Conservation (phyloP, 176 grass and related monocot genomes). For the Avena sativa region DNA sequence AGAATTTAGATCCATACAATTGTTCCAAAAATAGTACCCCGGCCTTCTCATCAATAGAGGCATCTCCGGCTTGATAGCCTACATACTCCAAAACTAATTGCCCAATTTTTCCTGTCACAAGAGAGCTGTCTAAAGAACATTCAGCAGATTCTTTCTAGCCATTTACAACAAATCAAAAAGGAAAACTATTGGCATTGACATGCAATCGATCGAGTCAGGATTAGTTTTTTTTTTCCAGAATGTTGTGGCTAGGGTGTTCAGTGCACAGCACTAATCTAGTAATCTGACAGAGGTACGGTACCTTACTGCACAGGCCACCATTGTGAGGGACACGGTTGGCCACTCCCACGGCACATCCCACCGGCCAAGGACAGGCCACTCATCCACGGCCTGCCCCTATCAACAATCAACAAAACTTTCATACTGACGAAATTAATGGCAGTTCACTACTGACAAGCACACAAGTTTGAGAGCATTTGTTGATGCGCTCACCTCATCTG, state of each 20-base stretch:
- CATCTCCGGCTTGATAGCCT: slow-evolving; percentile 59
- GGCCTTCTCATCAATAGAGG: slow-evolving; percentile 82
- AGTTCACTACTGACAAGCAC: background rate
- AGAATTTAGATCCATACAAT: slow-evolving; percentile 57
- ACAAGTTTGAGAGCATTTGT: slow-evolving; percentile 12
- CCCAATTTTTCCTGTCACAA: slow-evolving; percentile 82
- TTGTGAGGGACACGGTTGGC: slow-evolving; percentile 81
- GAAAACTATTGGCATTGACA: background rate
- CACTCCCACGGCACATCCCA: slow-evolving; percentile 97
- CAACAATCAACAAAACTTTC: background rate
- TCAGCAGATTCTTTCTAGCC: slow-evolving; percentile 38
- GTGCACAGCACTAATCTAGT: background rate
- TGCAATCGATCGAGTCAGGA: background rate
- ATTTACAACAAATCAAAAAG: slow-evolving; percentile 29
- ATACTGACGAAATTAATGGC: background rate
- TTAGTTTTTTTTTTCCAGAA: background rate
- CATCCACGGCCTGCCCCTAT: slow-evolving; percentile 45
- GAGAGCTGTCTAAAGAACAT: slow-evolving; percentile 83
- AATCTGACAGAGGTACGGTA: background rate
- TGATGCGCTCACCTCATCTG: slow-evolving; percentile 42
- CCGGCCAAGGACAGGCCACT: slow-evolving; percentile 57
- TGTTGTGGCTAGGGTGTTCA: background rate
- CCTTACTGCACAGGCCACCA: slow-evolving; percentile 84
- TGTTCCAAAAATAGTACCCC: slow-evolving; percentile 80
- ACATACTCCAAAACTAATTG: slow-evolving; percentile 68